Evolutionary conservation across 805 yeast species (phyloP).

Genomic region (Cyberlindnera xylosilytica): DNA sequence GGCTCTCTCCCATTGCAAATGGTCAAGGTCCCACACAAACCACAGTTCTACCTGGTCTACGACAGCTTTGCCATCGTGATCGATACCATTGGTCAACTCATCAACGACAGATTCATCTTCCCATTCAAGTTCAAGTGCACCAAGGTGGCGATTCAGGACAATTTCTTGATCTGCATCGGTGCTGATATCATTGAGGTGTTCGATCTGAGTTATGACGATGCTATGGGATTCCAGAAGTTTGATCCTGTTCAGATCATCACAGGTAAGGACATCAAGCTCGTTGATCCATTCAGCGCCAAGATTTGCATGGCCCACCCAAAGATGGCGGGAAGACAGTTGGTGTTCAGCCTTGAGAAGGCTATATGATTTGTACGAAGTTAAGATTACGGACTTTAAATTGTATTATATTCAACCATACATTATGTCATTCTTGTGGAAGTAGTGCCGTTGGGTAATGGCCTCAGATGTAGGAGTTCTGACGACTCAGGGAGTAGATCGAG

Average conservation of each 20-base stretch:
- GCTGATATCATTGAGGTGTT: constrained; percentile 72
- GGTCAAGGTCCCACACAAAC: constrained; percentile 53
- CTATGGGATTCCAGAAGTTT: constrained; percentile 30
- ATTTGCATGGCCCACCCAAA: constrained; percentile 63
- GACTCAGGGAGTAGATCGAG: constrained; percentile 19
- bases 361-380: not conserved
- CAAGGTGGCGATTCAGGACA: constrained; percentile 39
- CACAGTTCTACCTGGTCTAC: constrained; percentile 60
- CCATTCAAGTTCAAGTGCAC: constrained; percentile 41
- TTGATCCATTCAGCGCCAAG: constrained; percentile 40
- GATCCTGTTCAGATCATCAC: constrained; percentile 65
- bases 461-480: constrained; percentile 15
- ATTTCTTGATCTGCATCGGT: constrained; percentile 51
- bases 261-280: constrained; percentile 58
- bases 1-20: constrained; percentile 54
- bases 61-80: constrained; percentile 67
- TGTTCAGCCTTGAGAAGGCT: constrained; percentile 36
- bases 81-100: constrained; percentile 54
- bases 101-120: constrained; percentile 36
- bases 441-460: too few species aligned
- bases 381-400: not conserved
- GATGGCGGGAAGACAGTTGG: constrained; percentile 57
- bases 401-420: too few species aligned
- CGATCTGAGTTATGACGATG: constrained; percentile 46
- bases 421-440: too few species aligned